phyloP scores from a whole-genome alignment of 805 yeast species.

The Saccharomyces paradoxus region DNA sequence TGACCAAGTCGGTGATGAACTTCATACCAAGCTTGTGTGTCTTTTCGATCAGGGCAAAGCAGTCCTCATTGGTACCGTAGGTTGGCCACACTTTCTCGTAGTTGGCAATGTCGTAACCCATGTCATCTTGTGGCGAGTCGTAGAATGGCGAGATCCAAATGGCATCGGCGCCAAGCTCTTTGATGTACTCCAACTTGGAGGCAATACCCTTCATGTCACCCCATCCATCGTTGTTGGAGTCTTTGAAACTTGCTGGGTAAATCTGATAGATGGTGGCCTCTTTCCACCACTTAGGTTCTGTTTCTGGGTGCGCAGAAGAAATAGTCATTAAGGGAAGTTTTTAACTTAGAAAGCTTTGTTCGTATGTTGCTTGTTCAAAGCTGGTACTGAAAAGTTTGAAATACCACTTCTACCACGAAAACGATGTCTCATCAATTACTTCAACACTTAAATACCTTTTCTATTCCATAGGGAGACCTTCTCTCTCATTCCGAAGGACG shows the following conservation, averaged over 20 bases:
- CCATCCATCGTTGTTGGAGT: conserved; percentile 50
- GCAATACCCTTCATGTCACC: conserved; percentile 52
- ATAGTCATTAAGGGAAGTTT: background rate
- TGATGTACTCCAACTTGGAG: conserved; percentile 34
- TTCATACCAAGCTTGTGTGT: conserved; percentile 33
- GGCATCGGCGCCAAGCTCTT: conserved; percentile 34
- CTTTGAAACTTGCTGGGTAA: conserved; percentile 55
- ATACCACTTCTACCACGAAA: no score
- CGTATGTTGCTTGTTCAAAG: no score
- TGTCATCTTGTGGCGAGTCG: conserved; percentile 52
- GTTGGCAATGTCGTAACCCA: conserved; percentile 55
- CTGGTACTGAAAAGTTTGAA: no score
- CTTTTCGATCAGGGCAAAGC: no score
- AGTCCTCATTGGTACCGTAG: background rate
- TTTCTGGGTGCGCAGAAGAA: conserved; percentile 7
- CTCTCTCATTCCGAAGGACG: background rate
- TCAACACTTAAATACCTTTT: no score
- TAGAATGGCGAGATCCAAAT: conserved; percentile 53
- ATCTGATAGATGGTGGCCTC: conserved; percentile 49
- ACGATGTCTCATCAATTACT: no score
- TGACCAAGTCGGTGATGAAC: conserved; percentile 46
- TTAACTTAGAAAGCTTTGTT: no score
- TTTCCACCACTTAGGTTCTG: conserved; percentile 41
- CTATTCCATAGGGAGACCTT: background rate
- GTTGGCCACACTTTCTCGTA: conserved; percentile 31